Percentiles rank a stretch among this genome's conserved stretches.
Evolutionary conservation across 352 stramenopile genomes (phyloP).

Genomic region (Phytophthora podocarpi): DNA sequence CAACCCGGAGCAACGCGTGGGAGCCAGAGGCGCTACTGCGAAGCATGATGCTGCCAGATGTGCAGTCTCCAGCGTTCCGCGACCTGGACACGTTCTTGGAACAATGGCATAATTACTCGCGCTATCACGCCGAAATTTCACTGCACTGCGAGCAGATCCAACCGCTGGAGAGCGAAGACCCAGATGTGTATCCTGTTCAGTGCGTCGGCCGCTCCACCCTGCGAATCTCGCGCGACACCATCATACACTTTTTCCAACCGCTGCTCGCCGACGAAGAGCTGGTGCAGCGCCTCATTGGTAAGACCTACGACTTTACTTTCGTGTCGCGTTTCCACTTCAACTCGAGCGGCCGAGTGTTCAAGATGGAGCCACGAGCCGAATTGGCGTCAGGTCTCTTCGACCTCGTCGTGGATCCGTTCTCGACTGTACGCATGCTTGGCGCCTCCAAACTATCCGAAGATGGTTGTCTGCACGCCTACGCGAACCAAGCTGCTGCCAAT

Average conservation of each 20-base stretch:
- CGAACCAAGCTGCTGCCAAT: conserved; percentile 17
- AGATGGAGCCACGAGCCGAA: conserved; percentile 56
- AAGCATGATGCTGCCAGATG: conserved; percentile 52
- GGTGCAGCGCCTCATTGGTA: conserved; percentile 66
- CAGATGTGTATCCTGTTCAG: conserved; percentile 42
- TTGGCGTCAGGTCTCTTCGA: conserved; percentile 55
- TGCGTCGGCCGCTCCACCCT: conserved; percentile 50
- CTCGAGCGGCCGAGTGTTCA: conserved; percentile 50
- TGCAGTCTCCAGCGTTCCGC: conserved; percentile 54
- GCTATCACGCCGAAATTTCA: conserved; percentile 53
- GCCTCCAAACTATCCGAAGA: conserved; percentile 59
- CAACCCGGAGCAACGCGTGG: conserved; percentile 22
- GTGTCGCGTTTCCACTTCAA: conserved; percentile 64
- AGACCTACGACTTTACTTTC: conserved; percentile 63
- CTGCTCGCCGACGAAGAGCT: conserved; percentile 58
- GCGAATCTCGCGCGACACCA: conserved; percentile 64
- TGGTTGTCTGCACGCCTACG: conserved; percentile 59
- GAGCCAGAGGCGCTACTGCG: conserved; percentile 45
- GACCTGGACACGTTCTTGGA: conserved; percentile 57
- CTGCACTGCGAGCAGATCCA: conserved; percentile 43
- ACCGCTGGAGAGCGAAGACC: conserved; percentile 41
- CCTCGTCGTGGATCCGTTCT: conserved; percentile 58
- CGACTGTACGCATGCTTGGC: conserved; percentile 56
- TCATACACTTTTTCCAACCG: conserved; percentile 68
- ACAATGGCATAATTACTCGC: conserved; percentile 70